Conservation (phyloP, 257 asterid species). For the Salvia hispanica region DNA sequence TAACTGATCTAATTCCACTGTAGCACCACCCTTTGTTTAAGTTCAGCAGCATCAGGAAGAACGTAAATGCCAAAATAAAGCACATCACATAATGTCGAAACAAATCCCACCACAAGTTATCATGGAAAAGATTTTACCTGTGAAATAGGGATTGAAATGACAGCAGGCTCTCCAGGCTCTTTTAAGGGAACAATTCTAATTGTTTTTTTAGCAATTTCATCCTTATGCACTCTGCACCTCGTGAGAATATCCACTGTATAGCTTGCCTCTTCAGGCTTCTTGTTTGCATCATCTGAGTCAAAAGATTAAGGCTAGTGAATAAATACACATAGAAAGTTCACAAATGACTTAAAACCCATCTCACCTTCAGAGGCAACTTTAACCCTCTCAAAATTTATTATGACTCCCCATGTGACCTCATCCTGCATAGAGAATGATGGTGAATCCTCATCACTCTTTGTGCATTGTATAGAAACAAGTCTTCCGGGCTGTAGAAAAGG, state of each 20-base stretch:
- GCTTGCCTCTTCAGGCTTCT: constrained; percentile 81
- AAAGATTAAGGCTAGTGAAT: constrained; percentile 28
- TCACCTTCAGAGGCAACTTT: constrained; percentile 82
- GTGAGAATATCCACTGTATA: constrained; percentile 86
- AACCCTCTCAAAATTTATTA: constrained; percentile 80
- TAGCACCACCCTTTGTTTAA: neutral
- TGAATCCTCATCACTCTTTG: constrained; percentile 50
- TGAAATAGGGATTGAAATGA: constrained; percentile 71
- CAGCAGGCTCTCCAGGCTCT: constrained; percentile 89
- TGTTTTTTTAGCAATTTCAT: constrained; percentile 66
- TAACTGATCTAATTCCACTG: neutral
- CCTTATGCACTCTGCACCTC: constrained; percentile 72
- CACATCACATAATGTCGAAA: constrained; percentile 1
- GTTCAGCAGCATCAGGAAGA: neutral
- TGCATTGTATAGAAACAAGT: constrained; percentile 70
- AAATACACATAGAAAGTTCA: constrained; percentile 13
- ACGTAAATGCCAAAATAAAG: constrained; percentile 21
- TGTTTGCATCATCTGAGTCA: constrained; percentile 65
- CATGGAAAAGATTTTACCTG: constrained; percentile 58
- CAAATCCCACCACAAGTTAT: constrained; percentile 7
- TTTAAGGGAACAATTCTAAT: constrained; percentile 63
- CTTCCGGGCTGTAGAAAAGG: constrained; percentile 97
- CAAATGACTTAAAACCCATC: constrained; percentile 26
- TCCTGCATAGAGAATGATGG: constrained; percentile 71
- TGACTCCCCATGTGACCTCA: constrained; percentile 85